A percentile compares a stretch with the other conserved stretches of the same genome.
Conservation (phyloP, 208 protist species). For the Leishmania major region DNA sequence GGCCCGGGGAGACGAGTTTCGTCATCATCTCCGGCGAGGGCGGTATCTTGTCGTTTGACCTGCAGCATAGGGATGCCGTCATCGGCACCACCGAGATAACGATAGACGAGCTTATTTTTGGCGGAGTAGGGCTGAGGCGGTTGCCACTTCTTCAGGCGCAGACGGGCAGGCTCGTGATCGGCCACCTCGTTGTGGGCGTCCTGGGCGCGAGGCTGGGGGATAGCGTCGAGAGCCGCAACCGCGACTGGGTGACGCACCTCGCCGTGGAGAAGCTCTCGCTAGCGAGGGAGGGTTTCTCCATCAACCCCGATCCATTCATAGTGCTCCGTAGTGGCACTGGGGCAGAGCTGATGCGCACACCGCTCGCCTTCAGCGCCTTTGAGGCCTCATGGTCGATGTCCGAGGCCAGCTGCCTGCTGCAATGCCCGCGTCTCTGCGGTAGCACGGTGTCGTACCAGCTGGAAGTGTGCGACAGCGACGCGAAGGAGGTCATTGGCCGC, state of each 20-base stretch:
- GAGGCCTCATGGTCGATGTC: conserved; percentile 50
- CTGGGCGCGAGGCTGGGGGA: conserved; percentile 43
- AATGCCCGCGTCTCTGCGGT: conserved; percentile 60
- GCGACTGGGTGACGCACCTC: conserved; percentile 55
- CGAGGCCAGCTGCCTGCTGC: conserved; percentile 78
- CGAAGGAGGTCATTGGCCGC: conserved; percentile 46
- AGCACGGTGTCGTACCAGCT: conserved; percentile 57
- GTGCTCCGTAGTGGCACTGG: conserved; percentile 58
- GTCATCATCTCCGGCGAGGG: conserved; percentile 52
- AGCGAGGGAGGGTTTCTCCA: conserved; percentile 31
- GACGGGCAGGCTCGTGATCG: conserved; percentile 56
- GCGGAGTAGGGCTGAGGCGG: conserved; percentile 58
- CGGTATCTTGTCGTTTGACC: conserved; percentile 67
- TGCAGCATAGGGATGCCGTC: conserved; percentile 71
- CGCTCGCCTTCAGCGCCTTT: conserved; percentile 54
- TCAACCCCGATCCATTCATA: conserved; percentile 81
- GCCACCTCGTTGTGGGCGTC: conserved; percentile 60
- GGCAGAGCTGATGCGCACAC: conserved; percentile 59
- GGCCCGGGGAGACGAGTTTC: conserved; percentile 60
- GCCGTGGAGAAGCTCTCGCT: conserved; percentile 61
- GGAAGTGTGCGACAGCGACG: conserved; percentile 86
- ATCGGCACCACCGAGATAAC: conserved; percentile 62
- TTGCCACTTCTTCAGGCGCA: conserved; percentile 60
- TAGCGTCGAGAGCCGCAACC: conserved; percentile 30
- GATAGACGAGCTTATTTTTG: conserved; percentile 83